Percentiles rank a stretch among this genome's conserved stretches.
Evolutionary conservation across 495 filamentous ascomycete genomes (phyloP).

Genomic region (Hypoxylon subgilvum): DNA sequence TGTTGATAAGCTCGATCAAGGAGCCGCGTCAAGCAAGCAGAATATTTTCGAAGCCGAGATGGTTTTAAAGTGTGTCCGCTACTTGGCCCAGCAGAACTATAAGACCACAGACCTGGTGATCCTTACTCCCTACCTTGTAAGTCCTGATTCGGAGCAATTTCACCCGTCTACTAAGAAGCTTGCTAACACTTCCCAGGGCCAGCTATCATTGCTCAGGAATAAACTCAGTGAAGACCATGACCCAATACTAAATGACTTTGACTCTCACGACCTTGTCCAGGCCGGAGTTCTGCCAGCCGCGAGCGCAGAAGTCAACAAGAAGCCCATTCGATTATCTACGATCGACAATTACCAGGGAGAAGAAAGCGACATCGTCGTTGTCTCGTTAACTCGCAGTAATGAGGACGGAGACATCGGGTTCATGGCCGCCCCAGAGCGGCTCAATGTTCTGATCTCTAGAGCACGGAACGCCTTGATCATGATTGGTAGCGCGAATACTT

Average conservation of each 20-base stretch:
- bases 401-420: constrained; percentile 70
- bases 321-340: constrained; percentile 65
- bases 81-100: constrained; percentile 80
- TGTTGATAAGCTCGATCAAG: constrained; percentile 59
- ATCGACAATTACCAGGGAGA: constrained; percentile 86
- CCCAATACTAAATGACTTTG: constrained; percentile 71
- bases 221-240: constrained; percentile 60
- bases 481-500: constrained; percentile 74
- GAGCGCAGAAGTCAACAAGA: constrained; percentile 58
- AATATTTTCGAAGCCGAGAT: constrained; percentile 74
- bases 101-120: constrained; percentile 69
- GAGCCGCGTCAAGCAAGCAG: constrained; percentile 59
- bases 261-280: constrained; percentile 68
- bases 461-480: constrained; percentile 72
- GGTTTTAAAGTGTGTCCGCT: constrained; percentile 69
- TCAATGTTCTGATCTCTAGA: constrained; percentile 76
- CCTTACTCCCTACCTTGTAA: constrained; percentile 70
- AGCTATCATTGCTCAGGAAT: constrained; percentile 64
- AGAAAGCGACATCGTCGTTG: constrained; percentile 77
- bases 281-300: constrained; percentile 67
- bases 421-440: constrained; percentile 68
- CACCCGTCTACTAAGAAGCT: not conserved
- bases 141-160: not conserved
- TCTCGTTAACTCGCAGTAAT: constrained; percentile 72
- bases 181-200: constrained; percentile 53